Evolutionary conservation across 2,329 filamentous ascomycete species (phyloP), one percentile per base, ranked within the genome.

Genomic region (Colletotrichum tanaceti): DNA sequence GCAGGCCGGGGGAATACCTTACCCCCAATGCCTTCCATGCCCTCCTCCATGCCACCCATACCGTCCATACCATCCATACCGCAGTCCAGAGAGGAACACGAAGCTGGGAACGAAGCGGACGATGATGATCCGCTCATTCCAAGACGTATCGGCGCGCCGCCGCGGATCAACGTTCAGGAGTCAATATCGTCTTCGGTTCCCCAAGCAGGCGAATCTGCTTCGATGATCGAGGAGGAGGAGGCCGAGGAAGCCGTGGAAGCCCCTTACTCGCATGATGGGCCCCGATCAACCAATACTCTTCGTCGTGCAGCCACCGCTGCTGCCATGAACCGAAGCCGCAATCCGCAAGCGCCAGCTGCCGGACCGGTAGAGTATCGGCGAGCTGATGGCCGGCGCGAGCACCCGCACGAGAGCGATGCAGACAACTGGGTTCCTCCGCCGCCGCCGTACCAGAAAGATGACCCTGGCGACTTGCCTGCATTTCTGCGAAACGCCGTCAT

Each of bases 401-500:
- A 93, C 73, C 93, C 93, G 4, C 92, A 96, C 77, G 93, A 96
- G 78, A 95, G 92, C 71, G 93, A 96, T 76, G 92, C 93, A 4
- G 93, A 96, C 74, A 93, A 94, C 73, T 97, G 93, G 93, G 91
- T 94, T 5, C 92, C 93, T 5, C 93, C 93, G 5, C 93, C 93
- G 10, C 93, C 93, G 3, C 92, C 92, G 1, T 97, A 97, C 73
- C 88, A 89, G 47, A 87, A 88, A 63, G 89, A 91, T 0, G 86
- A 88, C 55, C 86, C 87, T 0, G 83, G 82, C 11, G 86, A 88
- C 72, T 71, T 87, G 63, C 87, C 87, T 1, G 83, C 80, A 2
- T 89, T 89, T 70, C 72, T 89, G 71, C 85, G 87, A 38, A 84
- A 86, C 60, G 79, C 82, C 41, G 74, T 80, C 39, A 78, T 84